These are phyloP conservation scores for Arachnopeziza araneosa DNA, from an alignment of 2,329 filamentous ascomycete genomes.

Conservation along the genomic window DNA sequence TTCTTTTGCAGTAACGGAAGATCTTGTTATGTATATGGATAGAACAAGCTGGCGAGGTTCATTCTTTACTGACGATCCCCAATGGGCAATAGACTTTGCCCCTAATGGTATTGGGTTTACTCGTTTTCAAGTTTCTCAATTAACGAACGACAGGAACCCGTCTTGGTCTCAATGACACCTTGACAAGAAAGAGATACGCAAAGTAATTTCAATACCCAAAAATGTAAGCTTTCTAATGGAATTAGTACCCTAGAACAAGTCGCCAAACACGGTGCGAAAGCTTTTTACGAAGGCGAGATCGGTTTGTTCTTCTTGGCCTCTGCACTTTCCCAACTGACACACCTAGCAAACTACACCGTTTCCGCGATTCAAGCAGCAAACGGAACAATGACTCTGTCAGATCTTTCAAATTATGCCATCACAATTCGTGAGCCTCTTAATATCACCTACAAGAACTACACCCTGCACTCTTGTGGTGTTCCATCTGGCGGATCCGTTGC, in stretches of 20 bases:
- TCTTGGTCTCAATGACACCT: slow-evolving; percentile 53
- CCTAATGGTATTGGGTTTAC: slow-evolving; percentile 45
- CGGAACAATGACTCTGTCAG: slow-evolving; percentile 63
- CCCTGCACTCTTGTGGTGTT: slow-evolving; percentile 62
- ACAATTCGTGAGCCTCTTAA: slow-evolving; percentile 57
- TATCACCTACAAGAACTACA: slow-evolving; percentile 63
- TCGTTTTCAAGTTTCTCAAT: neutral
- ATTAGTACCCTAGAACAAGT: slow-evolving; percentile 55
- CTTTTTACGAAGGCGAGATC: slow-evolving; percentile 58
- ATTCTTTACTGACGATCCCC: slow-evolving; percentile 55
- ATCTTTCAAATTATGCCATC: slow-evolving; percentile 60
- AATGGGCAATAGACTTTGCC: slow-evolving; percentile 65
- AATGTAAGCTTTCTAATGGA: neutral
- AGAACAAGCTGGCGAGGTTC: slow-evolving; percentile 43
- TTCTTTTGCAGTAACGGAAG: slow-evolving; percentile 51
- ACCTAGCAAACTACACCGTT: slow-evolving; percentile 52
- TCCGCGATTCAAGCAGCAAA: slow-evolving; percentile 50
- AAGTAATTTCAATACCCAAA: slow-evolving; percentile 29
- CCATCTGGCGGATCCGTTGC: slow-evolving; percentile 75
- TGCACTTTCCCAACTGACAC: slow-evolving; percentile 1
- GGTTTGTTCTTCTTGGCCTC: slow-evolving; percentile 14
- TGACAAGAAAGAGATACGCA: slow-evolving; percentile 61
- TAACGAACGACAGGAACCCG: slow-evolving; percentile 38
- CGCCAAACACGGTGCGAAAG: slow-evolving; percentile 51
- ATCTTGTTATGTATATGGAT: slow-evolving; percentile 70